Evolutionary conservation across 179 eudicot genomes (phyloP), one percentile per base, ranked within the genome.

Genomic region (Monotropa hypopitys): DNA sequence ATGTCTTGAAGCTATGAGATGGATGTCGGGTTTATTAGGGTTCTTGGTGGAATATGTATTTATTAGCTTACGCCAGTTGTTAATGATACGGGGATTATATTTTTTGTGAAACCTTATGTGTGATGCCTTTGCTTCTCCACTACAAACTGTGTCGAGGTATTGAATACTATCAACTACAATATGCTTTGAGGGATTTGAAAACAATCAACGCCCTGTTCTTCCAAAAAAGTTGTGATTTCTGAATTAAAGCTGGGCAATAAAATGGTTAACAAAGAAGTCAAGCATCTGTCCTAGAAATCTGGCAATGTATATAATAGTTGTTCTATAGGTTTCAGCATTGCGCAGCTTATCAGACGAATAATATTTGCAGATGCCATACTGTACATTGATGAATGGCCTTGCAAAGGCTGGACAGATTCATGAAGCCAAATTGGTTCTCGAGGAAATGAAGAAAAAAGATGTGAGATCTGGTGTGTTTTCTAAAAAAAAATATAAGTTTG

Each of bases 371-470:
- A 94, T 89, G 89, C 97, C 98, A 50, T 94, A 92, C 79, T 94
- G 98, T 83, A 76, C 90, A 73, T 83, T 94, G 81, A 90, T 94
- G 94, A 96, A 94, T 87, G 93, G 93, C 59, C 88, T 92, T 50
- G 90, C 93, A 80, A 94, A 90, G 83, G 84, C 94, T 77, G 98
- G 98, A 73, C 86, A 89, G 74, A 72, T 90, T 26, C 77, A 73
- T 65, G 96, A 94, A 83, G 96, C 97, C 28, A 90, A 87, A 82
- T 81, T 81, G 76, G 82, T 88, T 81, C 90, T 90, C 74, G 86
- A 86, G 43, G 92, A 83, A 76, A 92, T 94, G 92, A 85, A 81
- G 79, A 83, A 76, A 46, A 88, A 86, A 67, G 73, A 82, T 49
- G 89, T 94, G 74, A 94, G 79, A 86, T 86, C 93, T 70, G 92